Percentiles rank a stretch among this genome's conserved stretches.
Conservation (phyloP, 768 basidiomycete species). For the Mycena haematopus region DNA sequence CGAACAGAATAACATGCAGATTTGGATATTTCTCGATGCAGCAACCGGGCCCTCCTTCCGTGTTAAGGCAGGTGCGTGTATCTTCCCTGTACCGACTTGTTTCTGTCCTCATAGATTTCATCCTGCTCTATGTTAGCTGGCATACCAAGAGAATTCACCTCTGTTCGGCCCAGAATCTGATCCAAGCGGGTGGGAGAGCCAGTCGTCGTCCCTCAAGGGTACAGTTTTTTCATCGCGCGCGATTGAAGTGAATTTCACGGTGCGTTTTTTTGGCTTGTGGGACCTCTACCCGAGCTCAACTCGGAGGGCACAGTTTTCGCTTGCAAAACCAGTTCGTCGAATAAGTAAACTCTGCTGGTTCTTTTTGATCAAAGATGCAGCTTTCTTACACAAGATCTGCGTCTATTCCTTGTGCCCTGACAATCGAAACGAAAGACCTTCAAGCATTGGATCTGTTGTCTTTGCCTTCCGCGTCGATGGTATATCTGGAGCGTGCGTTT, state of each 20-base stretch:
- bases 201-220: constrained; percentile 13
- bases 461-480: constrained; percentile 14
- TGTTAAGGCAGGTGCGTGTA: constrained; percentile 13
- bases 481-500: constrained; percentile 23
- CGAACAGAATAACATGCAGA: constrained; percentile 9
- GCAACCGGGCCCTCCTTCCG: constrained; percentile 22
- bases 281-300: neutral
- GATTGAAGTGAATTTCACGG: constrained; percentile 22
- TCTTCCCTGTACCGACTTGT: neutral
- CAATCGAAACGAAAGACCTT: constrained; percentile 15
- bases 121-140: constrained; percentile 8
- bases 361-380: constrained; percentile 8
- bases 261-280: neutral
- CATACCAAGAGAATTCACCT: constrained; percentile 28
- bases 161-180: constrained; percentile 26
- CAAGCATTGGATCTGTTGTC: constrained; percentile 28
- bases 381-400: constrained; percentile 25
- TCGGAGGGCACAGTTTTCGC: constrained; percentile 18
- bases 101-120: too few species aligned
- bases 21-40: constrained; percentile 29
- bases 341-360: neutral
- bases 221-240: constrained; percentile 25
- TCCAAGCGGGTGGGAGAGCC: constrained; percentile 22
- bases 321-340: constrained; percentile 25
- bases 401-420: constrained; percentile 22